Base-by-base conservation (phyloP, 2,329 filamentous ascomycete species). In the Macrophomina tecta region DNA sequence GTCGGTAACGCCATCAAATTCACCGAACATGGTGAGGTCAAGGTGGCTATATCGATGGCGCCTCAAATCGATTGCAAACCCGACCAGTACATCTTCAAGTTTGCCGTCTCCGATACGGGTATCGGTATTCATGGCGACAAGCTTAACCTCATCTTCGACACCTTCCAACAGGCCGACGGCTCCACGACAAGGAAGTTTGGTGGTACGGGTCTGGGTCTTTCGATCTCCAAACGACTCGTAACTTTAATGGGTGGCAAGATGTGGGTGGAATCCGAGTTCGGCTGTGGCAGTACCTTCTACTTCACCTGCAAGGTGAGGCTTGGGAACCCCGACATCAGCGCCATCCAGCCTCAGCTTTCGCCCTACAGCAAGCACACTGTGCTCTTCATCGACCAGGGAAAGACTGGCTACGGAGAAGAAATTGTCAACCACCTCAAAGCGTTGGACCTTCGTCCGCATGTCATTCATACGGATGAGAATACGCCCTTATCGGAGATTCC, bases 1-100 rank as follows among this genome's bases (percentile, higher is more conserved):
- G 94, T 98, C 64, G 95, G 95, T 75, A 99, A 99, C 75, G 94
- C 95, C 65, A 97, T 99, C 84, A 99, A 99, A 77, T 99, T 99
- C 79, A 98, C 95, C 3, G 94, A 98, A 79, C 91, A 96, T 73
- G 95, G 95, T 69, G 93, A 97, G 78, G 95, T 99, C 73, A 96
- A 94, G 78, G 88, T 98, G 64, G 93, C 91, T n/a, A 97, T 98
- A 72, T 89, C 90, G 74, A 85, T 89, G 80, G 84, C 91, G 36
- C 84, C 87, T 69, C 85, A 89, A 56, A 86, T 89, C 56, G 84
- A 88, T 49, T 91, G 88, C 73, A 85, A 85, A 12, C 83, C 85
- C 11, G 90, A 91, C 72, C 92, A 97, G 78, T 97, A 97, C 73
- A 91, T 93, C 34, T 94, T 97, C 77, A 93, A 98, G 80, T 98